Evolutionary conservation across 768 basidiomycete genomes (phyloP), one percentile per base, ranked within the genome.

Genomic region (Russula sp.): DNA sequence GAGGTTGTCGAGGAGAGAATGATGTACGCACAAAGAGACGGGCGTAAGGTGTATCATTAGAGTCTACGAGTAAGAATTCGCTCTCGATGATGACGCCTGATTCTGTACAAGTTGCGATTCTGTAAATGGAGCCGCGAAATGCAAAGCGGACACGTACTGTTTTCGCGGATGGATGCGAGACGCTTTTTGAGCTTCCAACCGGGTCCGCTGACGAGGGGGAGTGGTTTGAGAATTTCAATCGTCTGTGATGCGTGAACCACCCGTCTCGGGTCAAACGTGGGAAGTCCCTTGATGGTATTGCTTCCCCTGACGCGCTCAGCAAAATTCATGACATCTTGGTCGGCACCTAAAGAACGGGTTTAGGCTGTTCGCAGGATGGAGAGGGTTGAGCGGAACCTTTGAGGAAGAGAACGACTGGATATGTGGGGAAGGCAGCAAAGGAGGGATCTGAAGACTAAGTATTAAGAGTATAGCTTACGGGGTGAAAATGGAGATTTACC

Each of bases 351-450:
- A 9, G 10, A 13, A 34, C 27, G 18, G 22, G 11, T 53, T 14
- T 52, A 47, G 39, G 39, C 47, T 44, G 40, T 35, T 22, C 57
- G 4, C 8, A 9, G 27, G 49, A 13, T 9, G 40, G 22, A 62
- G 3, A 64, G 42, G 45, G 45, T 27, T 13, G 32, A 42, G 5
- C 59, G 70, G 27, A 27, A 80, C 82, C 86, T 75, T 91, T 93
- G 70, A 92, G 79, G 34, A 73, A 76, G 6, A 94, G 79, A 0
- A 90, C 88, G 16, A 91, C 89, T 2, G 92, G 91, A 73, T 87
- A 95, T 0, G 92, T 94, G 9, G 93, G 92, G 69, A 94, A 78
- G 3, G 91, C 83, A 14, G 86, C 77, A 74, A 89, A 95, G 34
- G 80, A 77, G 64, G 81, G 79, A 74, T 87, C 87, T 88, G 63